phyloP scores from a whole-genome alignment of 2,329 filamentous ascomycete genomes.

The Byssoonygena ceratinophila region DNA sequence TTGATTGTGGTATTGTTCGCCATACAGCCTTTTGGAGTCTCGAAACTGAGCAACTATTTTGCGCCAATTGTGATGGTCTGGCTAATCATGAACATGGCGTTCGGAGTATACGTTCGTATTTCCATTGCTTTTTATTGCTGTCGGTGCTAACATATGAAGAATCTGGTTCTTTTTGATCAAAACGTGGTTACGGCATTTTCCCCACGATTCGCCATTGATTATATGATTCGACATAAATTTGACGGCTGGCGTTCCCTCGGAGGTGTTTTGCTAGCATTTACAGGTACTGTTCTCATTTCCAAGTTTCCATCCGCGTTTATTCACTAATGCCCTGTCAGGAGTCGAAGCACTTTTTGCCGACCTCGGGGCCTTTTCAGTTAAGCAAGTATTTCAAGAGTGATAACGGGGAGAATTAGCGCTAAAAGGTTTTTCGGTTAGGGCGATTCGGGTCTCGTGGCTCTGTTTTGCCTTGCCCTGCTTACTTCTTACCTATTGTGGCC shows the following conservation, averaged over 20 bases:
- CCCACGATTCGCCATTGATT: constrained; percentile 41
- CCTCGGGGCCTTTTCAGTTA: constrained; percentile 54
- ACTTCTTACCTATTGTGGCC: constrained; percentile 52
- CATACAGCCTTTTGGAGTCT: constrained; percentile 47
- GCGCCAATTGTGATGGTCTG: constrained; percentile 49
- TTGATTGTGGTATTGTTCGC: constrained; percentile 42
- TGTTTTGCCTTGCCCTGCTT: constrained; percentile 58
- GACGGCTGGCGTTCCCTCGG: constrained; percentile 45
- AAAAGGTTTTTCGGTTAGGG: constrained; percentile 28
- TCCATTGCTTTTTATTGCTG: background rate
- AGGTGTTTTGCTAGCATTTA: constrained; percentile 63
- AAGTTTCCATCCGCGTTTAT: background rate
- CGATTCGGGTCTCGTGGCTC: constrained; percentile 65
- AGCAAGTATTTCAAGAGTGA: constrained; percentile 12
- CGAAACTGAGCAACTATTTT: constrained; percentile 33
- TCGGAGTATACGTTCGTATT: constrained; percentile 41
- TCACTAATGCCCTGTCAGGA: constrained; percentile 30
- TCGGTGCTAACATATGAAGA: constrained; percentile 21
- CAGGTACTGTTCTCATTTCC: constrained; percentile 24
- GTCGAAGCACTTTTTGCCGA: constrained; percentile 73
- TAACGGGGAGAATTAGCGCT: constrained; percentile 33
- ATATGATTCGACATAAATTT: constrained; percentile 41
- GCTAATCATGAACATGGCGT: constrained; percentile 43
- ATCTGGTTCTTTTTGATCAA: constrained; percentile 39
- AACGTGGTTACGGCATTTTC: constrained; percentile 44